These are phyloP conservation scores for Suillus occidentalis DNA, from an alignment of 768 basidiomycete species.

Conservation along the genomic window DNA sequence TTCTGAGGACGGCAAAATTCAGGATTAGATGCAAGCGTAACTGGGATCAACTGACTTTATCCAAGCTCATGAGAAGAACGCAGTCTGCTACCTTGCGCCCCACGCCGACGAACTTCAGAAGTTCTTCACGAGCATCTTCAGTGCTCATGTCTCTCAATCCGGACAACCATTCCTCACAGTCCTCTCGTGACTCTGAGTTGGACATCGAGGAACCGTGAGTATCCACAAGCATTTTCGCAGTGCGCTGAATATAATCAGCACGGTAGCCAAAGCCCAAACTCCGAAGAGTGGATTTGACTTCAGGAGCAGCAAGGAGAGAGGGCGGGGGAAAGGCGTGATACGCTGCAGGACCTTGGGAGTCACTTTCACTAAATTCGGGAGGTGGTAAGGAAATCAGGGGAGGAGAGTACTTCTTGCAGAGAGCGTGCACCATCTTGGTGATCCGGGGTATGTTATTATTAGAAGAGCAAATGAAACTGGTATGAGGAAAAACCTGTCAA, in stretches of 20 bases:
- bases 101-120: conserved; percentile 86
- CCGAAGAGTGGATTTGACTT: conserved; percentile 65
- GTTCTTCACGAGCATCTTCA: conserved; percentile 63
- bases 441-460: conserved; percentile 97
- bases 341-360: conserved; percentile 8
- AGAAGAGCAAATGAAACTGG: conserved; percentile 94
- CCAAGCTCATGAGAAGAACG: conserved; percentile 86
- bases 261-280: conserved; percentile 94
- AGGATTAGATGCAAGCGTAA: background rate
- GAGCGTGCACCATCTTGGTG: conserved; percentile 85
- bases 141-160: conserved; percentile 52
- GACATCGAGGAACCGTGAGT: conserved; percentile 36
- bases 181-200: conserved; percentile 33
- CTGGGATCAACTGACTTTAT: conserved; percentile 61
- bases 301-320: conserved; percentile 55
- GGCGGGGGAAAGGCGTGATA: conserved; percentile 90
- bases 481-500: conserved; percentile 1
- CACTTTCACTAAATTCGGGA: conserved; percentile 16
- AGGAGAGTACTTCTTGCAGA: conserved; percentile 77
- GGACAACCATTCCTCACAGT: conserved; percentile 60
- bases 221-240: conserved; percentile 75
- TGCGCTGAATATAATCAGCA: conserved; percentile 83
- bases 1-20: conserved; percentile 42
- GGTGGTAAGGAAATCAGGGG: conserved; percentile 54
- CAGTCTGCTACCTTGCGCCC: conserved; percentile 98